Conservation (phyloP, 2,329 filamentous ascomycete genomes). For the Hypoxylon sp. region DNA sequence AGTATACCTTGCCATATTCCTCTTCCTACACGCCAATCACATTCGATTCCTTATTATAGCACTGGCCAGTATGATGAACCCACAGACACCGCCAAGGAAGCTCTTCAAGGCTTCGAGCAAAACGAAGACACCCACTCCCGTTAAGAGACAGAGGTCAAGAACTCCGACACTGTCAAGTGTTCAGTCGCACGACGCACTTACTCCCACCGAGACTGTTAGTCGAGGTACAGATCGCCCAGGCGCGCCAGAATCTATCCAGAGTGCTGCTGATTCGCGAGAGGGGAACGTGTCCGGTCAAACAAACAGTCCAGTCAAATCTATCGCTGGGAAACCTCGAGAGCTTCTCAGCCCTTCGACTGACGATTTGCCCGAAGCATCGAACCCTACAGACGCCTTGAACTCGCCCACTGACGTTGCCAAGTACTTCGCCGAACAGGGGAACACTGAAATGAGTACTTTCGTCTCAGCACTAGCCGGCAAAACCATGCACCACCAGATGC, state of each 20-base stretch:
- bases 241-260: slow-evolving; percentile 30
- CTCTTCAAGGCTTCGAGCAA: slow-evolving; percentile 53
- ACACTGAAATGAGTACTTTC: slow-evolving; percentile 51
- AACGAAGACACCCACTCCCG: slow-evolving; percentile 51
- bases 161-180: slow-evolving; percentile 36
- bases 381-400: slow-evolving; percentile 33
- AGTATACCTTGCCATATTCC: slow-evolving; percentile 45
- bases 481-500: slow-evolving; percentile 18
- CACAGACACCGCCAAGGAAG: slow-evolving; percentile 51
- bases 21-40: slow-evolving; percentile 44
- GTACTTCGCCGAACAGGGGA: slow-evolving; percentile 49
- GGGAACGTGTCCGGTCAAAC: slow-evolving; percentile 21
- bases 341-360: slow-evolving; percentile 9
- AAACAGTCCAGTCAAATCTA: slow-evolving; percentile 11
- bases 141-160: slow-evolving; percentile 39
- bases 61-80: slow-evolving; percentile 49
- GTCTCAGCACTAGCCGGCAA: slow-evolving; percentile 45
- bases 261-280: slow-evolving; percentile 15
- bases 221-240: slow-evolving; percentile 41
- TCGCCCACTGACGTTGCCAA: slow-evolving; percentile 47
- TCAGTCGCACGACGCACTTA: slow-evolving; percentile 41
- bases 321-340: slow-evolving; percentile 31
- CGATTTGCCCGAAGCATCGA: slow-evolving; percentile 24
- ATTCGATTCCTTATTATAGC: slow-evolving; percentile 37
- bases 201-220: slow-evolving; percentile 47